phyloP scores from a whole-genome alignment of 2,329 filamentous ascomycete species.

The Huntiella omanensis region DNA sequence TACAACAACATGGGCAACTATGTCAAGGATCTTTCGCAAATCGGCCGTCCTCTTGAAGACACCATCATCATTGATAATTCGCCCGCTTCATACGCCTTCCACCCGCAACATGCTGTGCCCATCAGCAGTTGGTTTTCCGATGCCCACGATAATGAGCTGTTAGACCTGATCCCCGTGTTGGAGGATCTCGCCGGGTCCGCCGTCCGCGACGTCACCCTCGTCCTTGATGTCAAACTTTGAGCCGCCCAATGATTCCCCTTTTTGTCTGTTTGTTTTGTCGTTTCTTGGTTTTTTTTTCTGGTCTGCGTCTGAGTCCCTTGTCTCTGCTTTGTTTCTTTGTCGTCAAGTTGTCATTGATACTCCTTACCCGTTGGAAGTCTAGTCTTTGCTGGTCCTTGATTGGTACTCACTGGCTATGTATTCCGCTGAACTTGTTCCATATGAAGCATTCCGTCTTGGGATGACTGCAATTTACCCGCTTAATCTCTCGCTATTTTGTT shows the following conservation, averaged over 20 bases:
- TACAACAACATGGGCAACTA: slow-evolving; percentile 99
- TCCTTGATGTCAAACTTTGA: slow-evolving; percentile 76
- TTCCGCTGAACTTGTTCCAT: not conserved
- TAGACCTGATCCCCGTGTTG: slow-evolving; percentile 93
- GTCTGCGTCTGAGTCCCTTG: not conserved
- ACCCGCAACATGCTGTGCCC: slow-evolving; percentile 93
- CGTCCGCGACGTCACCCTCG: slow-evolving; percentile 89
- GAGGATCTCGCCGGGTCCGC: slow-evolving; percentile 82
- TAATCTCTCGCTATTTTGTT: slow-evolving; percentile 1
- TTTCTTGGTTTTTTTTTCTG: slow-evolving; percentile 17
- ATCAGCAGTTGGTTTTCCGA: slow-evolving; percentile 99
- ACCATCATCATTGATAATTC: slow-evolving; percentile 99
- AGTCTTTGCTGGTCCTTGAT: not conserved
- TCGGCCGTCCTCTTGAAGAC: slow-evolving; percentile 85
- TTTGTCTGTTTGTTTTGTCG: slow-evolving; percentile 16
- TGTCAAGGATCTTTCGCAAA: slow-evolving; percentile 95
- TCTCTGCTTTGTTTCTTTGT: slow-evolving; percentile 2
- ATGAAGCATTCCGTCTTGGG: slow-evolving; percentile 1
- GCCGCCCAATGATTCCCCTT: slow-evolving; percentile 14
- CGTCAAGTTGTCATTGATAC: slow-evolving; percentile 11
- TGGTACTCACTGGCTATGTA: not conserved
- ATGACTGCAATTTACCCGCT: slow-evolving; percentile 1
- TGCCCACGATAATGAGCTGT: slow-evolving; percentile 93
- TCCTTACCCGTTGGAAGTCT: slow-evolving; percentile 14
- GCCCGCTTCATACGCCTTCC: slow-evolving; percentile 97